Base-by-base conservation (phyloP, 73 alveolate genomes). In the Paramecium tetraurelia region DNA sequence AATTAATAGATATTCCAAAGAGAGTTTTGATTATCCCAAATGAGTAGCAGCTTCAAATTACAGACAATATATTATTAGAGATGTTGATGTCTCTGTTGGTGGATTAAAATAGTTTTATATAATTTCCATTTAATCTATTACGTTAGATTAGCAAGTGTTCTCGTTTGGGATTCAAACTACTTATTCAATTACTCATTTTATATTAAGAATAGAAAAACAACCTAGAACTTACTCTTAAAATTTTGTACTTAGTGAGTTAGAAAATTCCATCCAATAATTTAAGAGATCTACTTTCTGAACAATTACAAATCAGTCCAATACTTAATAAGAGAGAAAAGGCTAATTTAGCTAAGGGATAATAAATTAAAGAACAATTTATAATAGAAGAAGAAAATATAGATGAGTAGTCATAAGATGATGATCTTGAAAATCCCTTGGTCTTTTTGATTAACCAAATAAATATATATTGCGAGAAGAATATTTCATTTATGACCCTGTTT, bases 281-380 rank as follows among this genome's bases (percentile, higher is more conserved):
- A 22, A 80, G 75, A 1, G 31, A 33, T 43, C 33, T 80, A 11
- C 57, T 80, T 9, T 43, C 70, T 5, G 57, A 80, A 18, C 12
- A 58, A 31, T 80, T 80, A 48, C 29, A 43, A 44, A 16, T 80
- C 9, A 44, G 76, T 22, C 90, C 90, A 44, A 27, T 35, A 9
- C 90, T 80, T 44, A 80, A 24, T 20, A 80, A 35, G 27, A 40
- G 90, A 46, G 90, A 80, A 44, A 80, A 80, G 50, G 57, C 46
- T 14, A 24, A 80, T 80, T 16, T 80, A 22, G 90, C 63, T 16
- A 80, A 46, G 40, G 87, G 57, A 1, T 38, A 75, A 41, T 38
- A 38, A 75, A 38, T 75, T 11, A 75, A 75, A 41, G 59, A 75
- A 9, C 29, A 63, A 10, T 63, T 63, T 33, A 33, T 63, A 16